Base-by-base conservation (phyloP, 2,329 filamentous ascomycete genomes). In the Aspergillus ruber region DNA sequence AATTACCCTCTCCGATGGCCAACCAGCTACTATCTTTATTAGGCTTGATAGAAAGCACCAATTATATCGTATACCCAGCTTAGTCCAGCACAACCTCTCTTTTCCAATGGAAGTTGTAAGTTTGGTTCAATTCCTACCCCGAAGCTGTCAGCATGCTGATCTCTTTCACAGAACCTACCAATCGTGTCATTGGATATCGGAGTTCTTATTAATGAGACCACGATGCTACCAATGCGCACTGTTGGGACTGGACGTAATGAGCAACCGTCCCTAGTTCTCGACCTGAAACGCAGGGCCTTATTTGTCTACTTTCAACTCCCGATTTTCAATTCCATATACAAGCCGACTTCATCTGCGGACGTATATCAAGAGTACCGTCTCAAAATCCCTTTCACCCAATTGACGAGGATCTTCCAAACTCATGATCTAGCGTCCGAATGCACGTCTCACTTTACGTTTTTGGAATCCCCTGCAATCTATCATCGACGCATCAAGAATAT, bases 181-280 rank as follows among this genome's bases (percentile, higher is more conserved):
- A 70, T 77, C 2, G 56, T 61, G 1, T 69, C 67, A 0, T 58
- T 90, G 1, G 75, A 81, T 15, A 85, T 90, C 55, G 86, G 87
- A 0, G 71, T 81, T 36, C 74, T 82, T 67, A 56, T 76, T 1
- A 66, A 74, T 1, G 74, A 78, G 4, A 69, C 67, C 2, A 70
- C 72, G 0, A 81, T 90, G 74, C 78, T 83, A 61, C 65, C 74
- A 7, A 79, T 87, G 74, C 77, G 76, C 45, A 75, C 71, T 1
- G 57, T 74, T 6, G 51, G 56, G 12, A 46, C 62, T 3, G 53
- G 49, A 4, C 43, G 36, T 3, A 36, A 50, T 4, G 54, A 56
- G 3, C 42, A 53, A 2, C 53, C 73, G 3, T 58, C 59, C 13
- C 47, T 78, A 41, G 59, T 62, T 8, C 54, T 78, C 4, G 69